phyloP scores from a whole-genome alignment of 257 asterid genomes.

The Scutellaria minor region DNA sequence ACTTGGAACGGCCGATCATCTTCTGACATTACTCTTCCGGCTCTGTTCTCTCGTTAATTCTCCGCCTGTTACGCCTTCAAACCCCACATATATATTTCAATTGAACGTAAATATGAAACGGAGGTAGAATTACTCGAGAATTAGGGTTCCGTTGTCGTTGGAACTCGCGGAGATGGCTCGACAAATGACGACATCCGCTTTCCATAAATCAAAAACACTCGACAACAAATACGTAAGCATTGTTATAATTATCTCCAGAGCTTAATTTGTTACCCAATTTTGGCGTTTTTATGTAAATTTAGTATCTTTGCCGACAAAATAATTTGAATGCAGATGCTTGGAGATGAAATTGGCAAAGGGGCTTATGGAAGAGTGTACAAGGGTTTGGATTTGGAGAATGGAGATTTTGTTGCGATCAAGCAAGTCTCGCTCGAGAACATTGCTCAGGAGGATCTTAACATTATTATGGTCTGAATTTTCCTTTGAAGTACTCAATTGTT shows the following conservation, averaged over 20 bases:
- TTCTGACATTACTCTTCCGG: not conserved
- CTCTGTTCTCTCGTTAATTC: not conserved
- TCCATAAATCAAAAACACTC: conserved; percentile 58
- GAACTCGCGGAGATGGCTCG: conserved; percentile 49
- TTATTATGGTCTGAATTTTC: conserved; percentile 63
- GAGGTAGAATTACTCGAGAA: conserved; percentile 31
- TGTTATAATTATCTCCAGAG: conserved; percentile 20
- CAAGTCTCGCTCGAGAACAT: conserved; percentile 96
- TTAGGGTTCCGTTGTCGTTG: conserved; percentile 33
- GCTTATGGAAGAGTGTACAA: conserved; percentile 98
- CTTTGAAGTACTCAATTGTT: not conserved
- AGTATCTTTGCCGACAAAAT: not conserved
- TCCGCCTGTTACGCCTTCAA: not conserved
- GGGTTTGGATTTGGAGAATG: conserved; percentile 97
- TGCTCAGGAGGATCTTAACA: conserved; percentile 88
- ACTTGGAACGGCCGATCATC: conserved; percentile 25
- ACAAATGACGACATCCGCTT: conserved; percentile 51
- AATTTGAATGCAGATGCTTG: conserved; percentile 68
- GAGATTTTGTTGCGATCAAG: conserved; percentile 97
- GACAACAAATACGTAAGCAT: conserved; percentile 56
- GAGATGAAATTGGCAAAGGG: conserved; percentile 99
- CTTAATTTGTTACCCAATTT: not conserved
- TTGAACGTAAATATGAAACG: conserved; percentile 18
- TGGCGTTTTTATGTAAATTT: not conserved
- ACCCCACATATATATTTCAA: not conserved